Evolutionary conservation across 345 rosid genomes (phyloP).

Genomic region (Garcia nutans): DNA sequence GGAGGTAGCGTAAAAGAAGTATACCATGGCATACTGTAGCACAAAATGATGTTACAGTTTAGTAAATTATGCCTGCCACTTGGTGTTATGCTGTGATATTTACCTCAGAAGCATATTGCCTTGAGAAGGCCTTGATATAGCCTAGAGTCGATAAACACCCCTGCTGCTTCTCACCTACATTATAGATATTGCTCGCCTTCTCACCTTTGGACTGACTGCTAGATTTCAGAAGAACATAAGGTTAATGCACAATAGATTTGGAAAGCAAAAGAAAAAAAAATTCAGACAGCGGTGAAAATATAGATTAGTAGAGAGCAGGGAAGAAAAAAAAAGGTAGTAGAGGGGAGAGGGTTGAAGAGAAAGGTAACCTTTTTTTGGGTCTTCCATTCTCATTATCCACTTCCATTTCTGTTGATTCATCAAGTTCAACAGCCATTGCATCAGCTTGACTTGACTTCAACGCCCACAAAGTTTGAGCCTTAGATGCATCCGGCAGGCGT

Average conservation of each 20-base stretch:
- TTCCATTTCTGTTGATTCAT: constrained; percentile 71
- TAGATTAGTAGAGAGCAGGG: neutral
- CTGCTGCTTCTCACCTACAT: constrained; percentile 75
- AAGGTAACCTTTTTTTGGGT: constrained; percentile 42
- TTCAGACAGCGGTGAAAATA: neutral
- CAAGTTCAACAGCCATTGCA: constrained; percentile 53
- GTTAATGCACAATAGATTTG: neutral
- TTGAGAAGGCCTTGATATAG: constrained; percentile 78
- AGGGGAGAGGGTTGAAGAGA: neutral
- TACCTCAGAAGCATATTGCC: constrained; percentile 95
- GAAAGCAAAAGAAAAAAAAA: neutral
- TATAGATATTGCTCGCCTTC: constrained; percentile 31
- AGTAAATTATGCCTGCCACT: neutral
- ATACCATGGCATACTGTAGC: too few species aligned
- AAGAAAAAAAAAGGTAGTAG: neutral
- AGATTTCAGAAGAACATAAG: neutral
- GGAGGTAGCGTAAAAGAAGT: too few species aligned
- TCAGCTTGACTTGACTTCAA: constrained; percentile 54
- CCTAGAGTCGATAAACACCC: constrained; percentile 95
- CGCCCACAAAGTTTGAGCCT: constrained; percentile 51
- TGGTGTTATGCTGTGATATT: neutral
- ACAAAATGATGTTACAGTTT: too few species aligned
- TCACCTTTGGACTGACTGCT: constrained; percentile 56
- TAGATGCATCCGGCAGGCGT: constrained; percentile 75
- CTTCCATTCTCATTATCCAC: constrained; percentile 67